Evolutionary conservation across 2,329 filamentous ascomycete genomes (phyloP), one percentile per base, ranked within the genome.

Genomic region (Pseudonectria buxi): DNA sequence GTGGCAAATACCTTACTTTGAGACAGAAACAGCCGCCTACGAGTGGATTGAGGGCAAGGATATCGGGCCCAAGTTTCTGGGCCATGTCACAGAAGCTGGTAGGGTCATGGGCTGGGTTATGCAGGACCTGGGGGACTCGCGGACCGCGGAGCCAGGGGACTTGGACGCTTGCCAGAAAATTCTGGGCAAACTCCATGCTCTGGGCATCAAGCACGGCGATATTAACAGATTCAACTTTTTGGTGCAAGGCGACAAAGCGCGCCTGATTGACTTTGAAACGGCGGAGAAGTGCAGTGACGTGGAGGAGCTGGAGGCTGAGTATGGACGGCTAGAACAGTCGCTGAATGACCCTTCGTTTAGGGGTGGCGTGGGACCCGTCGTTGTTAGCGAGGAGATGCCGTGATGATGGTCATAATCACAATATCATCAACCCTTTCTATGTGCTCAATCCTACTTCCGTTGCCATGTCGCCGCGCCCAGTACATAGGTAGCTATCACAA

Each of bases 151-250:
- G 38, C 48, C 49, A 10, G 35, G 33, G 10, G 56, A 61, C 37
- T 36, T 59, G 10, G 45, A 39, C n/a, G 43, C 42, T 11, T 61
- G 56, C 31, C 50, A 51, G 22, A 34, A 45, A 11, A 53, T 45
- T 30, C 38, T 59, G 25, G 33, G 32, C 7, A 46, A 41, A 31
- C 35, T 59, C 28, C 56, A 60, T 35, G 37, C 44, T 16, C 47
- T 61, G 11, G 56, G 53, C 5, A 58, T 61, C 28, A 50, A 55
- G 32, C 55, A 49, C 26, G 56, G 57, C 11, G 58, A 61, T 22
- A 55, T 57, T 42, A 59, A 59, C 46, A 61, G 53, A 40, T 45
- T 55, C 36, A 61, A 61, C 33, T 59, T 61, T 30, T 42, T 60
- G 10, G 50, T 61, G 16, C 44, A 47, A 12, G 44, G 44, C 9